phyloP scores from a whole-genome alignment of 129 eudicot genomes.

The Tagetes erecta region DNA sequence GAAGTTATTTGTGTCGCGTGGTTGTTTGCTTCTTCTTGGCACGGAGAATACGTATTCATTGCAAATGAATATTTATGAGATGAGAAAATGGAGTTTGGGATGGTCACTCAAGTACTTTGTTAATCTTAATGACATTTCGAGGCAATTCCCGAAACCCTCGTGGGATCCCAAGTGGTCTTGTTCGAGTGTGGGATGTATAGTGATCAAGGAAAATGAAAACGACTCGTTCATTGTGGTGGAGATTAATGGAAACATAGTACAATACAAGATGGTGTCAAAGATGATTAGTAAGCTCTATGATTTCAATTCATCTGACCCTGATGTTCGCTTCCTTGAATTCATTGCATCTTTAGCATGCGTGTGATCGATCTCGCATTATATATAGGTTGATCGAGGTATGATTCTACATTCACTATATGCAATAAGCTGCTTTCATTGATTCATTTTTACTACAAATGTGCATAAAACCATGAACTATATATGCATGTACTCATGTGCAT shows the following conservation, averaged over 20 bases:
- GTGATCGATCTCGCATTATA: constrained; percentile 15
- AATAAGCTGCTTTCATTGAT: no score
- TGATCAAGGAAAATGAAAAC: constrained; percentile 15
- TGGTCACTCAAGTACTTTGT: constrained; percentile 18
- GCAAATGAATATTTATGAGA: constrained; percentile 7
- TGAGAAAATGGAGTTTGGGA: not conserved
- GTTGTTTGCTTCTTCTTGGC: constrained; percentile 11
- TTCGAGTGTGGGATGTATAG: not conserved
- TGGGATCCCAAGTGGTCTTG: not conserved
- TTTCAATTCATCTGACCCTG: not conserved
- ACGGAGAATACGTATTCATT: not conserved
- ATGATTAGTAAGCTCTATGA: not conserved
- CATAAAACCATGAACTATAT: no score
- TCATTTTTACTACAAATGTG: no score
- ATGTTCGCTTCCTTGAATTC: not conserved
- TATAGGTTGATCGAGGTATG: not conserved
- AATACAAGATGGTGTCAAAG: constrained; percentile 1
- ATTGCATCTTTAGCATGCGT: constrained; percentile 31
- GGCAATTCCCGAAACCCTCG: not conserved
- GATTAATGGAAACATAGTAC: not conserved
- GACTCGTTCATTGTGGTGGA: constrained; percentile 21
- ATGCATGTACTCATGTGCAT: no score
- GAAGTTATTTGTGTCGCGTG: constrained; percentile 8
- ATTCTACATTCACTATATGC: no score
- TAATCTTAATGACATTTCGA: not conserved